Evolutionary conservation across 106 monocot genomes (phyloP), one percentile per base, ranked within the genome.

Genomic region (Cymbidium sinense): DNA sequence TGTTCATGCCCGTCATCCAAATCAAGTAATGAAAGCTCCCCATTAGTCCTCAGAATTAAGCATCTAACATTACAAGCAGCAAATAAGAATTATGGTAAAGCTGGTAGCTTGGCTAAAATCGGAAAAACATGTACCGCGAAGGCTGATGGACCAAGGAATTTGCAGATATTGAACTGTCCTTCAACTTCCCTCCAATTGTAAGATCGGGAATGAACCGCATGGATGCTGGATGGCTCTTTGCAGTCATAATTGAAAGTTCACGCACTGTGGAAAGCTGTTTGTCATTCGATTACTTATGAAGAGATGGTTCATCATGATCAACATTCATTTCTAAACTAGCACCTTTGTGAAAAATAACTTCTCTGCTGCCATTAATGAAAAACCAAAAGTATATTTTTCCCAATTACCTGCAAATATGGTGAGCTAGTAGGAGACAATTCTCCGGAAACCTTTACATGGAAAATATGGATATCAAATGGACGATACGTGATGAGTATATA

Each of bases 1-100:
- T 90, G 88, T 76, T 99, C 99, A 81, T 89, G 92, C 2, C 99
- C 99, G 82, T 99, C 99, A 89, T 99, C 95, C 89, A 99, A 84
- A 86, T 99, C 92, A 85, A 99, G 95, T 64, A 99, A 78, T 23
- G 99, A 99, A 77, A 99, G 90, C 71, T 99, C 99, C 25, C 99
- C 99, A 85, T 95, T 99, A 81, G 86, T 86, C 35, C 99, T 90
- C 85, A 95, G 74, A 64, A 99, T 85, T 82, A 99, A 81, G 70
- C 99, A 99, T 83, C 99, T 99, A 84, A 29, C 13, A 88, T 70
- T 30, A 73, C 51, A 84, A 64, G 33, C 44, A 67, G 33, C 39
- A 18, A 71, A 64, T 43, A 85, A 77, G 20, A 81, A 55, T 71
- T 43, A 50, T 15, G 5, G 39, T 75, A 19, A 77, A 62, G 4